A percentile compares a stretch with the other conserved stretches of the same genome.
phyloP scores from a whole-genome alignment of 345 rosid species.

The Salix viminalis region DNA sequence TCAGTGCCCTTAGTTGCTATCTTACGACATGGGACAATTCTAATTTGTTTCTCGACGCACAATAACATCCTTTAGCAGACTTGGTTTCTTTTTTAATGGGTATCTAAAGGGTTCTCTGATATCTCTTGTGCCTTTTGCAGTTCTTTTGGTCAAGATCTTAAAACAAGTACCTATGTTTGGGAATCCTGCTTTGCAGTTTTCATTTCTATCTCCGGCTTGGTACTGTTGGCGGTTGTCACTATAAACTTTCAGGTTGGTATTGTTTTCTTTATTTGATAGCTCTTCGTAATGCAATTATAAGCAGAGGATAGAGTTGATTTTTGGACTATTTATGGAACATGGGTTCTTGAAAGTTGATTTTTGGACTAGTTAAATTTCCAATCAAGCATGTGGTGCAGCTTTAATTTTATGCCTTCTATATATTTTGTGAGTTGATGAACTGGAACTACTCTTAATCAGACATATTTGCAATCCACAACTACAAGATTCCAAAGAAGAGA shows the following conservation, averaged over 20 bases:
- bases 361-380: neutral
- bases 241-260: slow-evolving; percentile 83
- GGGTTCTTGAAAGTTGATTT: neutral
- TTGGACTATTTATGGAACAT: neutral
- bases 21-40: neutral
- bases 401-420: neutral
- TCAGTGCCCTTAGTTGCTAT: too few species aligned
- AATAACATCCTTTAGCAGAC: too few species aligned
- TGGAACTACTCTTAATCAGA: slow-evolving; percentile 7
- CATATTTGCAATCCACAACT: slow-evolving; percentile 29
- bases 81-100: neutral
- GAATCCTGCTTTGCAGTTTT: slow-evolving; percentile 66
- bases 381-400: neutral
- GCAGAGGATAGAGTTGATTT: neutral
- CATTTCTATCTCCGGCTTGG: slow-evolving; percentile 64
- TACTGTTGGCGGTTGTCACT: slow-evolving; percentile 62
- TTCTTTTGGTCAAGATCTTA: slow-evolving; percentile 70
- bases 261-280: neutral
- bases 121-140: slow-evolving; percentile 27
- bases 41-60: too few species aligned
- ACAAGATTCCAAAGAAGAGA: slow-evolving; percentile 69
- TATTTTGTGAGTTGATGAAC: neutral
- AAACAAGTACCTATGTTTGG: slow-evolving; percentile 62
- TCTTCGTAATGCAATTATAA: neutral
- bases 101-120: neutral